Evolutionary conservation across 139 green algal species (phyloP).

Genomic region (Deuterostichococcus epilithicus): DNA sequence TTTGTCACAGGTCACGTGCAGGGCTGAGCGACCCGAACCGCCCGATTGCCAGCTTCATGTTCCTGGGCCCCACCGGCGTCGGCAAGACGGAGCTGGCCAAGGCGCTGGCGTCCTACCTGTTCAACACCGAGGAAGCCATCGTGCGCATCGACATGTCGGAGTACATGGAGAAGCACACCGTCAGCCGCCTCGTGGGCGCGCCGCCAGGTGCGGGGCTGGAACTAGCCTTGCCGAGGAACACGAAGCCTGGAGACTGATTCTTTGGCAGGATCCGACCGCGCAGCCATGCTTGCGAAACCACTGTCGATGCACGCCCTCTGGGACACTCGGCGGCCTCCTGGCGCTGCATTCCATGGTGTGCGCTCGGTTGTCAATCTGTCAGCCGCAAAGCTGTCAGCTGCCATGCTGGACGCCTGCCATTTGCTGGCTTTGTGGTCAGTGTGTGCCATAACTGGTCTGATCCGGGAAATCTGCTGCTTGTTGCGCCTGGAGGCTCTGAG

Average conservation of each 20-base stretch:
- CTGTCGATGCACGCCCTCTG: no score
- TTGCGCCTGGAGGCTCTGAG: no score
- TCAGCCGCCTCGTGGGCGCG: slow-evolving; percentile 82
- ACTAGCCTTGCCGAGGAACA: no score
- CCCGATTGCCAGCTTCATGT: slow-evolving; percentile 97
- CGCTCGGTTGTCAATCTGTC: no score
- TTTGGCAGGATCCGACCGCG: no score
- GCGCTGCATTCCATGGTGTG: no score
- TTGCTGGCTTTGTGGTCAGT: neutral
- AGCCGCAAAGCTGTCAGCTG: neutral
- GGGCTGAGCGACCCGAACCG: slow-evolving; percentile 89
- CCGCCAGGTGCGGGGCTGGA: no score
- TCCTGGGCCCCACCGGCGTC: slow-evolving; percentile 95
- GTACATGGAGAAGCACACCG: slow-evolving; percentile 94
- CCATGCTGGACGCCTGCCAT: neutral
- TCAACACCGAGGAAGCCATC: slow-evolving; percentile 84
- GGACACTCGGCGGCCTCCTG: no score
- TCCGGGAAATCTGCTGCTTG: no score
- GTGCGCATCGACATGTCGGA: slow-evolving; percentile 94
- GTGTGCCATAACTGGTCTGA: no score
- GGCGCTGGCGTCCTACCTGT: slow-evolving; percentile 84
- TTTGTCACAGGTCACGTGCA: slow-evolving; percentile 68
- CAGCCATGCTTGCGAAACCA: no score
- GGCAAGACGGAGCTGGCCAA: slow-evolving; percentile 99
- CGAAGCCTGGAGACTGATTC: no score